phyloP scores from a whole-genome alignment of 2,329 filamentous ascomycete genomes.

The Monosporascus sp. region DNA sequence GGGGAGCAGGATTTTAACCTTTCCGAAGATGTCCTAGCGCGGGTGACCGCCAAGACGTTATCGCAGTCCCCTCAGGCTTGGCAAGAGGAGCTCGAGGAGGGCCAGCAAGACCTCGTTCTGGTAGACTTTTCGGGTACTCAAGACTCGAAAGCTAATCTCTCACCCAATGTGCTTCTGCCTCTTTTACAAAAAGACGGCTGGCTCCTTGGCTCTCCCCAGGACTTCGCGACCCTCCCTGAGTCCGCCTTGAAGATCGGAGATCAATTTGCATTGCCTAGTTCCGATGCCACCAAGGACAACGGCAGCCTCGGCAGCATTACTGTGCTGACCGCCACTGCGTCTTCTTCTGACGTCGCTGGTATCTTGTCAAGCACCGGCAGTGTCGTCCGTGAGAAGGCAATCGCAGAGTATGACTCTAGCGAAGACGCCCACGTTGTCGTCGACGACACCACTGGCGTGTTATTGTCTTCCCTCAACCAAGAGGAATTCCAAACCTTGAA shows the following conservation, averaged over 20 bases:
- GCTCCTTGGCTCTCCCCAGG: slow-evolving; percentile 8
- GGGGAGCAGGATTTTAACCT: slow-evolving; percentile 1
- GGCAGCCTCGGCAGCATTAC: background rate
- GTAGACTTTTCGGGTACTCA: slow-evolving; percentile 3
- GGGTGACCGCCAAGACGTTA: slow-evolving; percentile 2
- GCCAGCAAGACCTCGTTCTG: slow-evolving; percentile 6
- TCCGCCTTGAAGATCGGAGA: slow-evolving; percentile 1
- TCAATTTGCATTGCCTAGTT: too few species aligned
- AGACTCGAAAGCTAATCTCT: background rate
- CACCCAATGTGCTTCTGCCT: background rate
- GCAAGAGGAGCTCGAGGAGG: background rate
- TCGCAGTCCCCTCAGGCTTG: slow-evolving; percentile 2
- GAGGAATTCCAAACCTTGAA: slow-evolving; percentile 10
- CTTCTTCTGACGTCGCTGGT: slow-evolving; percentile 1
- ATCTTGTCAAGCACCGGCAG: slow-evolving; percentile 4
- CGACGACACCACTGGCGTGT: slow-evolving; percentile 13
- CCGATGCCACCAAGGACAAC: background rate
- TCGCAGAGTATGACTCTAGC: slow-evolving; percentile 2
- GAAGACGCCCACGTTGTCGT: slow-evolving; percentile 10
- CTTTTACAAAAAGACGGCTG: slow-evolving; percentile 9
- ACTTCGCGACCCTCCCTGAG: slow-evolving; percentile 5
- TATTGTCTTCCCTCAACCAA: slow-evolving; percentile 8
- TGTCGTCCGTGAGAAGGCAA: slow-evolving; percentile 2
- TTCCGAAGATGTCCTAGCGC: slow-evolving; percentile 3
- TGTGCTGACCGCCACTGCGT: background rate